Evolutionary conservation across 2,329 filamentous ascomycete species (phyloP).

Genomic region (Claviceps humidiphila): DNA sequence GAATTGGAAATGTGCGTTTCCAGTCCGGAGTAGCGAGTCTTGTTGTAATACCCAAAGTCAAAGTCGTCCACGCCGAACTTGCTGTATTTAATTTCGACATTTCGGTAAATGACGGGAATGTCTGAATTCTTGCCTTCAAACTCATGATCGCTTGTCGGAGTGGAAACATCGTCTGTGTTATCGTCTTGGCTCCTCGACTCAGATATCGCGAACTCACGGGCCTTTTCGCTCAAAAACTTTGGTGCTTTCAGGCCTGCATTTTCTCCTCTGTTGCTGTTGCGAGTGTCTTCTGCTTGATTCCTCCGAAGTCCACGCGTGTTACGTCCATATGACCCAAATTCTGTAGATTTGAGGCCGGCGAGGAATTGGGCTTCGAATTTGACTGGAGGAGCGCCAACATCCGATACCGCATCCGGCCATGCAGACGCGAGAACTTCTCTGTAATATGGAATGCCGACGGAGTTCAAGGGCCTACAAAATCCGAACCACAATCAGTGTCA

Average conservation of each 20-base stretch:
- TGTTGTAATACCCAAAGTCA: constrained; percentile 95
- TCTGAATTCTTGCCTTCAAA: constrained; percentile 67
- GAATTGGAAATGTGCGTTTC: constrained; percentile 96
- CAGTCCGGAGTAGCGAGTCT: constrained; percentile 77
- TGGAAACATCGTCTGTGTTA: constrained; percentile 42
- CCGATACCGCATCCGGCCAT: constrained; percentile 78
- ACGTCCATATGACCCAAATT: constrained; percentile 66
- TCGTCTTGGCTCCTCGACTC: constrained; percentile 27
- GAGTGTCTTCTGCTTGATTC: constrained; percentile 73
- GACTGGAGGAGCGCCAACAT: constrained; percentile 69
- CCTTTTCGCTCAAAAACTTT: constrained; percentile 91
- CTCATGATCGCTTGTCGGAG: constrained; percentile 53
- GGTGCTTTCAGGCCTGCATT: constrained; percentile 57
- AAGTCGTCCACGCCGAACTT: constrained; percentile 99
- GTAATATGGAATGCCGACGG: constrained; percentile 87
- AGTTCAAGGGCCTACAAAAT: constrained; percentile 55
- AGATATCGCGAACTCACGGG: constrained; percentile 49
- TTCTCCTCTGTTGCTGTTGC: constrained; percentile 45
- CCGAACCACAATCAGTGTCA: constrained; percentile 4
- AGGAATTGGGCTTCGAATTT: constrained; percentile 62
- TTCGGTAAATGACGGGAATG: constrained; percentile 77
- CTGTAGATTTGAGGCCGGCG: constrained; percentile 52
- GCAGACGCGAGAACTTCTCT: constrained; percentile 75
- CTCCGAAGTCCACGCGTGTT: constrained; percentile 61
- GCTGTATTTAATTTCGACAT: constrained; percentile 97